Evolutionary conservation across 2,329 filamentous ascomycete genomes (phyloP).

Genomic region (Claviceps humidiphila): DNA sequence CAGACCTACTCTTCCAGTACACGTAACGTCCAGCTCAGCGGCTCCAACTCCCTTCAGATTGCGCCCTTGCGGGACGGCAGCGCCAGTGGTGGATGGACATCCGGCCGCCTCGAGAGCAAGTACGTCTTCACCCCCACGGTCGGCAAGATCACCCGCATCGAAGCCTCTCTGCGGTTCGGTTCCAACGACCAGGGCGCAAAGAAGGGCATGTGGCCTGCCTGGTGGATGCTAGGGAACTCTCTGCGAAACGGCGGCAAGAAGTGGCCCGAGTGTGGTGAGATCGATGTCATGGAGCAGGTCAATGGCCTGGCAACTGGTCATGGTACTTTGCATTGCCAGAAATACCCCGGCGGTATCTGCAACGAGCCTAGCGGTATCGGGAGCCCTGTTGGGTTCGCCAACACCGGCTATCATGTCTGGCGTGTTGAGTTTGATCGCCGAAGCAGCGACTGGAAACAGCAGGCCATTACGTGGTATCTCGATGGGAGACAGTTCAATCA

Average conservation of each 20-base stretch:
- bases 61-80: constrained; percentile 28
- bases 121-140: constrained; percentile 30
- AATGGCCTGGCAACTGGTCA: constrained; percentile 34
- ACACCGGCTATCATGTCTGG: constrained; percentile 35
- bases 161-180: constrained; percentile 35
- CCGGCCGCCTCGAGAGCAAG: constrained; percentile 38
- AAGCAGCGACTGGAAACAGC: constrained; percentile 28
- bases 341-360: constrained; percentile 32
- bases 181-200: constrained; percentile 26
- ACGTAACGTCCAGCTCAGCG: constrained; percentile 36
- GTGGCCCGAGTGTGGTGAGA: constrained; percentile 43
- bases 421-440: constrained; percentile 36
- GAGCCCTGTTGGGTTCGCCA: constrained; percentile 20
- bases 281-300: constrained; percentile 44
- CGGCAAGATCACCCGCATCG: constrained; percentile 32
- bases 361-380: constrained; percentile 34
- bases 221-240: constrained; percentile 41
- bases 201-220: constrained; percentile 45
- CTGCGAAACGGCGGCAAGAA: constrained; percentile 28
- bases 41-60: constrained; percentile 36
- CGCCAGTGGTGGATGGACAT: constrained; percentile 34
- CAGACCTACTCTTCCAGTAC: constrained; percentile 34
- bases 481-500: constrained; percentile 31
- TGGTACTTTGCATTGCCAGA: constrained; percentile 40
- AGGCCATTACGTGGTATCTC: constrained; percentile 38